These are phyloP conservation scores for Fragaria iinumae DNA, from an alignment of 306 rosid genomes.

Conservation along the genomic window DNA sequence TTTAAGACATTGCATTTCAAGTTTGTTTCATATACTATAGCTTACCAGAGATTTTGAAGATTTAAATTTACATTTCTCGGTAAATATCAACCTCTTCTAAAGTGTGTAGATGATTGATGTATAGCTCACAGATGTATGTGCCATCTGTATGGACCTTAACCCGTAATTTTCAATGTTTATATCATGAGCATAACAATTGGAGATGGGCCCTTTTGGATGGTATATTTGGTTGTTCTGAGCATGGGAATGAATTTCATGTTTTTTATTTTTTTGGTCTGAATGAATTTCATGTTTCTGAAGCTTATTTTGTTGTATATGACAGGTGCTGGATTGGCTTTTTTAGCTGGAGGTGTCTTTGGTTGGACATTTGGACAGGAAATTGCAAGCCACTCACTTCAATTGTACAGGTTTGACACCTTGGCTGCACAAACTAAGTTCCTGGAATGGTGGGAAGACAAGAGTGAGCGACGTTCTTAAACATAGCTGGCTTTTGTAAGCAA, in stretches of 20 bases:
- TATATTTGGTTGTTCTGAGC: background rate
- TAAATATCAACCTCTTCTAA: background rate
- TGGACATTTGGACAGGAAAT: conserved; percentile 67
- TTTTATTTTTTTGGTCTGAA: background rate
- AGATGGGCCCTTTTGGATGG: background rate
- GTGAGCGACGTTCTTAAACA: conserved; percentile 29
- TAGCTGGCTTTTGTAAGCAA: conserved; percentile 13
- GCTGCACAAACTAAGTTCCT: conserved; percentile 73
- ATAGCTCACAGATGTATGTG: background rate
- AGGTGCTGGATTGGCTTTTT: conserved; percentile 74
- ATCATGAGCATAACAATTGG: background rate
- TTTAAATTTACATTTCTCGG: background rate
- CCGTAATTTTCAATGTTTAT: background rate
- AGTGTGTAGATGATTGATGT: background rate
- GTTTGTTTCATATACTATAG: background rate
- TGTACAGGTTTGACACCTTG: conserved; percentile 77
- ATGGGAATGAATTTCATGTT: background rate
- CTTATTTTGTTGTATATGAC: background rate
- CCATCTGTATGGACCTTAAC: background rate
- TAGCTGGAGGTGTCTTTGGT: conserved; percentile 78
- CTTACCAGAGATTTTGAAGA: background rate
- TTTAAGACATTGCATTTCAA: background rate
- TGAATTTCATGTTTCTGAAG: conserved; percentile 2
- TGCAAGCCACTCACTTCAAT: conserved; percentile 72
- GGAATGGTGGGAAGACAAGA: conserved; percentile 78